Percentiles rank a stretch among this genome's conserved stretches.
Evolutionary conservation across 352 stramenopile genomes (phyloP).

Genomic region (Globisporangium iwayamae): DNA sequence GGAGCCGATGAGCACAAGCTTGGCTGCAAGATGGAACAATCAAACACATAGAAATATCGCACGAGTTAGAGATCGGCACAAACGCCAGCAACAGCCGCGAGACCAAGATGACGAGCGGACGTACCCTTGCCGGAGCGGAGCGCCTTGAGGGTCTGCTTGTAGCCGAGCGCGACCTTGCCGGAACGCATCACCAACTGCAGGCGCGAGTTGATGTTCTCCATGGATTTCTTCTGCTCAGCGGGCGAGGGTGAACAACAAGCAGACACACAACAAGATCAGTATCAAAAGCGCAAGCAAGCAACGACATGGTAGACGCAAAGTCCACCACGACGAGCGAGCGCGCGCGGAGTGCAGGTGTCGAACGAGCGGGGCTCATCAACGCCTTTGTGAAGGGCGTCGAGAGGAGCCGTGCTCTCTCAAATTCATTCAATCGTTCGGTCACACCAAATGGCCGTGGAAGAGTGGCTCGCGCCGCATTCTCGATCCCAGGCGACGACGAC

Average conservation of each 20-base stretch:
- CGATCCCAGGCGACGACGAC: background rate
- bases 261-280: conserved; percentile 21
- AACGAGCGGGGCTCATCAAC: too few species aligned
- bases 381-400: background rate
- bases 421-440: background rate
- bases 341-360: background rate
- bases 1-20: conserved; percentile 96
- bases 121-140: conserved; percentile 92
- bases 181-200: conserved; percentile 99
- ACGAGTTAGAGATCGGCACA: background rate
- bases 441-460: conserved; percentile 21
- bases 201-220: conserved; percentile 99
- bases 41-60: background rate
- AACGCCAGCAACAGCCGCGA: background rate
- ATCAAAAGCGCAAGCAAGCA: conserved; percentile 20
- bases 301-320: background rate
- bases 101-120: conserved; percentile 9
- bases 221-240: conserved; percentile 93
- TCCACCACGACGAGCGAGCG: background rate
- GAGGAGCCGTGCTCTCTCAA: conserved; percentile 8
- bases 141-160: conserved; percentile 98
- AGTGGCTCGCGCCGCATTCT: conserved; percentile 2
- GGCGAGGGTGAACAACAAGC: background rate
- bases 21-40: conserved; percentile 55
- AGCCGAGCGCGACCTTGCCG: conserved; percentile 98